Evolutionary conservation across 2,329 filamentous ascomycete genomes (phyloP), one percentile per base, ranked within the genome.

Genomic region (Colletotrichum salicis): DNA sequence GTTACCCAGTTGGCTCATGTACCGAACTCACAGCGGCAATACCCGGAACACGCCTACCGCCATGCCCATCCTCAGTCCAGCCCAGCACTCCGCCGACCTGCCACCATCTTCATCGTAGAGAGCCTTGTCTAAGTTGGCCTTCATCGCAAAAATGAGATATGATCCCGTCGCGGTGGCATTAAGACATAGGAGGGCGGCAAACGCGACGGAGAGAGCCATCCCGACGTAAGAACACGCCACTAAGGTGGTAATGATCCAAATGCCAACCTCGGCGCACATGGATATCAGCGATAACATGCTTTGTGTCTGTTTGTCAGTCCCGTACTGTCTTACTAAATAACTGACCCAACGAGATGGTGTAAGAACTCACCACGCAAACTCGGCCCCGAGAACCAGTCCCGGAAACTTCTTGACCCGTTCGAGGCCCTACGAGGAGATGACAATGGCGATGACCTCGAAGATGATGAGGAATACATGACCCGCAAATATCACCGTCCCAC

Each of bases 21-120:
- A 15, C n/a, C 4, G 19, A 4, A 61, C 41, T 71, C 29, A 64
- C 69, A 64, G 45, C 52, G 41, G 10, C 27, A 71, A 4, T 11
- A 60, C 22, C 5, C 48, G 54, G 29, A 24, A 31, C 10, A 56
- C 59, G 24, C 65, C 65, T 13, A 24, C 55, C 13, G n/a, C 41
- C 54, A 55, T 59, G 12, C 15, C 35, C 41, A 58, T 37, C 11
- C 22, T 35, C 7, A 71, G 33, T 5, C 52, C 41, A 22, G 29
- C 12, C 45, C 15, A 45, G n/a, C 62, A 66, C 45, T 45, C 24
- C 4, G 15, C 6, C 7, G 45, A 12, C n/a, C 37, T 54, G 15
- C 29, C 31, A 8, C 31, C 13, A 33, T 41, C 35, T 5, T 48
- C 22, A 2, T 48, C 27, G n/a, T 59, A 64, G 3, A 13, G 33